Evolutionary conservation across 805 yeast genomes (phyloP), one percentile per base, ranked within the genome.

Genomic region (Danielia reshetovae): DNA sequence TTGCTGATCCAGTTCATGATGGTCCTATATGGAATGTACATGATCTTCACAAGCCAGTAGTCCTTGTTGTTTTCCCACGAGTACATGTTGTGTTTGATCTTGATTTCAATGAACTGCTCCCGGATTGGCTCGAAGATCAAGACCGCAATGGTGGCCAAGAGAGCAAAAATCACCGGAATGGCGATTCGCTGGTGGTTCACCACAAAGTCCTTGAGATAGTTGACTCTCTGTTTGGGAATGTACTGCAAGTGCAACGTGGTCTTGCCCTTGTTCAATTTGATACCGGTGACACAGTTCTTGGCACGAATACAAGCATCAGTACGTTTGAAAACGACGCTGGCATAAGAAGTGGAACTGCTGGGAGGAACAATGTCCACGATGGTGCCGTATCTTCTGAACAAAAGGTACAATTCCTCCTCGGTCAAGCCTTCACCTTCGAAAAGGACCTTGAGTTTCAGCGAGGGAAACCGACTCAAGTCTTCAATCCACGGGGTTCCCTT

Each of bases 401-500:
- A 60, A 2, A 84, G 72, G 49, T 89, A 90, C 34, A 89, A 56
- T 35, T 81, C 82, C 57, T 89, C 97, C 43, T 87, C 94, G 0
- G 83, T 72, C 39, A 90, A 60, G 5, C 79, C 70, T 0, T 79
- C 77, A 1, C 96, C 97, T 45, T 82, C 87, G 54, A 82, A 89
- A 18, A 71, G 68, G 4, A 90, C 78, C 35, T 75, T 72, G 16
- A 93, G 59, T 10, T 68, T 67, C 7, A 70, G 60, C 35, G 82
- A 77, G 7, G 95, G 95, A 44, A 72, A 75, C 42, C 96, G 64
- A 48, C 85, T 74, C 55, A 93, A 66, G 55, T 93, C 98, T 61
- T 90, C 97, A 40, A 93, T 83, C 96, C 97, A 90, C 0, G 99
- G 98, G 2, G 74, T 68, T 42, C 99, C 99, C 48, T 83, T 81